Conservation (phyloP, 1,139 yeast species). For the Debaryomyces fabryi region DNA sequence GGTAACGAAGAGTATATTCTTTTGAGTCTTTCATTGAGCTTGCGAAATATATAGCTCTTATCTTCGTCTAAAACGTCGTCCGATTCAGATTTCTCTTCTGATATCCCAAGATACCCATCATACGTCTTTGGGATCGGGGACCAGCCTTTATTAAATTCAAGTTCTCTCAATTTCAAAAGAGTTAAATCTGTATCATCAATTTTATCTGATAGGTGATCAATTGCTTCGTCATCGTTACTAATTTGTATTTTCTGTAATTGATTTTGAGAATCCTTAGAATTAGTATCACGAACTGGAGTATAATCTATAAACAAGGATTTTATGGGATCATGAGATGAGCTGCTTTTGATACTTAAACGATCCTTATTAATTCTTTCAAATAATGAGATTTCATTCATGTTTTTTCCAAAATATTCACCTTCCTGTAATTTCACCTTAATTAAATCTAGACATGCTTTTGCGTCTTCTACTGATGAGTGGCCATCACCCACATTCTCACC, state of each 20-base stretch:
- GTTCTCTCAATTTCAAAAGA: constrained; percentile 59
- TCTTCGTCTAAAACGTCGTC: constrained; percentile 18
- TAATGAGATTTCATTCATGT: constrained; percentile 38
- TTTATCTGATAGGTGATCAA: constrained; percentile 40
- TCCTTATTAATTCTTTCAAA: constrained; percentile 28
- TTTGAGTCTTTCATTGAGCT: constrained; percentile 48
- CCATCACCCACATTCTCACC: constrained; percentile 57
- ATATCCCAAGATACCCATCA: constrained; percentile 20
- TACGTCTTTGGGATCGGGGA: constrained; percentile 17
- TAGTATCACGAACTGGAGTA: constrained; percentile 14
- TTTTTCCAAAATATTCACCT: constrained; percentile 68
- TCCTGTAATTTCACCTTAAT: constrained; percentile 67
- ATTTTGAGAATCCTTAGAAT: constrained; percentile 27
- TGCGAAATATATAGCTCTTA: constrained; percentile 21
- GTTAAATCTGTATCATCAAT: constrained; percentile 46
- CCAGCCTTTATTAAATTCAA: constrained; percentile 50
- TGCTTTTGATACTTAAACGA: constrained; percentile 5
- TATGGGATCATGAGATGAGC: constrained; percentile 26
- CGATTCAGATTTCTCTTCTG: constrained; percentile 15
- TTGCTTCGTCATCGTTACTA: constrained; percentile 60
- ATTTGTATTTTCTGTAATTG: constrained; percentile 39
- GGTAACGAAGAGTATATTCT: constrained; percentile 59
- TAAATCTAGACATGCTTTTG: constrained; percentile 76
- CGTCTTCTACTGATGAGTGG: constrained; percentile 88
- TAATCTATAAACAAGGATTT: constrained; percentile 47